These are phyloP conservation scores for Pyricularia grisea DNA, from an alignment of 2,329 filamentous ascomycete species.

Conservation along the genomic window DNA sequence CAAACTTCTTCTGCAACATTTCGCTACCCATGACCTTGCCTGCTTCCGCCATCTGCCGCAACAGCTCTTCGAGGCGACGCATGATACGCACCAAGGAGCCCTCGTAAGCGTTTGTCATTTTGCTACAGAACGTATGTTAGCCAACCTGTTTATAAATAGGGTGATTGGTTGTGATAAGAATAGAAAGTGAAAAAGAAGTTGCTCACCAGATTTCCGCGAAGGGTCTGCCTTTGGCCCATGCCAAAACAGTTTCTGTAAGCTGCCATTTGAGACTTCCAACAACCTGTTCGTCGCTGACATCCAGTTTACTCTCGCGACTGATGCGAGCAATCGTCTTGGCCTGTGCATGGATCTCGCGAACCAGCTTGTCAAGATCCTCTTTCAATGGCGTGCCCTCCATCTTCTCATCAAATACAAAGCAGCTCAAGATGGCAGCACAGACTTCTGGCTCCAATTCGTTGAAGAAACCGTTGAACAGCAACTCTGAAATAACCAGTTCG, in stretches of 20 bases:
- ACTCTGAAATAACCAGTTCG: conserved; percentile 83
- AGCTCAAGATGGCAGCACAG: conserved; percentile 76
- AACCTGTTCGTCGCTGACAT: conserved; percentile 93
- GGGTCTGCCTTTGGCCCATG: conserved; percentile 82
- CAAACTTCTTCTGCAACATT: conserved; percentile 87
- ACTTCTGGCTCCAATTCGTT: conserved; percentile 87
- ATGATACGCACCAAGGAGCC: conserved; percentile 94
- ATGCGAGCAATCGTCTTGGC: conserved; percentile 87
- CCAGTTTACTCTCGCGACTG: conserved; percentile 85
- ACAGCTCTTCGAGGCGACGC: conserved; percentile 84
- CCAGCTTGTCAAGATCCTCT: conserved; percentile 80
- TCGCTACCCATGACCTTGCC: conserved; percentile 97
- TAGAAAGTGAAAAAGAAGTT: conserved; percentile 1
- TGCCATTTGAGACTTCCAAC: conserved; percentile 83
- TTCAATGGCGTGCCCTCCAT: conserved; percentile 67
- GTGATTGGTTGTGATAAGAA: conserved; percentile 4
- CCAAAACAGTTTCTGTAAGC: conserved; percentile 91
- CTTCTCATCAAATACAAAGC: conserved; percentile 98
- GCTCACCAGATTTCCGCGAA: conserved; percentile 94
- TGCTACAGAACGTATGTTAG: conserved; percentile 34
- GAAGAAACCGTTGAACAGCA: conserved; percentile 96
- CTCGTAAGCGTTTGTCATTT: conserved; percentile 99
- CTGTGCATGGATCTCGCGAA: conserved; percentile 76
- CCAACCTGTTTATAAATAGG: neutral
- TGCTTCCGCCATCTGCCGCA: conserved; percentile 91